Evolutionary conservation across 2,329 filamentous ascomycete species (phyloP), one percentile per base, ranked within the genome.

Genomic region (Plenodomus biglobosus): DNA sequence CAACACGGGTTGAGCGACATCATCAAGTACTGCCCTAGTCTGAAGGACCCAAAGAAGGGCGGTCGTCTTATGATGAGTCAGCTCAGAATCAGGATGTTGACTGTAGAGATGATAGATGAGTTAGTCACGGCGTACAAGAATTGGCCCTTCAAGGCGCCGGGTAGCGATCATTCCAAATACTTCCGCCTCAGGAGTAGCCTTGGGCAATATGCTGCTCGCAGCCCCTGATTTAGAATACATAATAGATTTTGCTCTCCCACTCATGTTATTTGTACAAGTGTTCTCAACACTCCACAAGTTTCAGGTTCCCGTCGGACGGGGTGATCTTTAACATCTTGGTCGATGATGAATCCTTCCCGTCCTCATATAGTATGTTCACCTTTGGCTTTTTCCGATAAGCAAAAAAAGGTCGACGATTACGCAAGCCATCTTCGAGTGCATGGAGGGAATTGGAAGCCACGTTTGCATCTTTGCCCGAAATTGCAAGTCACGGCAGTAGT

Each of bases 81-180:
- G 27, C 32, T 73, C 10, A 57, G 64, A 16, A 62, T 66, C 1
- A 43, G 65, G 13, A 56, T 66, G 54, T 35, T 73, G 49, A 72
- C 66, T 1, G 22, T 22, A 8, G 68, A 70, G 45, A 71, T 71
- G 68, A 42, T 71, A 7, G 39, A 61, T 2, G 63, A 65, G 42
- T 46, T 72, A 34, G 52, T 53, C 8, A 32, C 41, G n/a, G 70
- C 66, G 15, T 73, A 65, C 42, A 55, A 43, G 37, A 60, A 60
- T 8, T 73, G 70, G 70, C 68, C 66, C 1, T 73, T 72, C 45
- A 61, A 62, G 32, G 52, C 49, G 3, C 55, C 57, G 4, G 56
- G 53, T 3, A 54, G 61, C 10, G 52, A 65, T 38, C 55, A 63
- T 22, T 53, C 52, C 20, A 59, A 50, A 24, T 68, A 61, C 38